These are phyloP conservation scores for Talaromyces liani DNA, from an alignment of 495 filamentous ascomycete genomes.

Conservation along the genomic window DNA sequence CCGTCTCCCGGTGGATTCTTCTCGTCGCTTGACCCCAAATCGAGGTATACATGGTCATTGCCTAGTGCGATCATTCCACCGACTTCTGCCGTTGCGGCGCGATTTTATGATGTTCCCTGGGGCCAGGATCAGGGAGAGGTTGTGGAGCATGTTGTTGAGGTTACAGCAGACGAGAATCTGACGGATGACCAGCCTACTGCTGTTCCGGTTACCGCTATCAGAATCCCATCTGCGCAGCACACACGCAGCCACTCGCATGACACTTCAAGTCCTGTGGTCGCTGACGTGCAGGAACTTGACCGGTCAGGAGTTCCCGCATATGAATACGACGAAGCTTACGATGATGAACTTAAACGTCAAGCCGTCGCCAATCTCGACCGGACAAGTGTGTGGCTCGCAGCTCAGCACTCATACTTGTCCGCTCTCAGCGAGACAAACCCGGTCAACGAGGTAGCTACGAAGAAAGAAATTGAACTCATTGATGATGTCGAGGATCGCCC, in stretches of 20 bases:
- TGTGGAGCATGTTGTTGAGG: conserved; percentile 62
- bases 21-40: conserved; percentile 62
- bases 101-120: conserved; percentile 82
- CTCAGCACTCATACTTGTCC: conserved; percentile 69
- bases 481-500: conserved; percentile 16
- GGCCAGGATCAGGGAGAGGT: conserved; percentile 38
- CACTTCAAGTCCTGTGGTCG: conserved; percentile 20
- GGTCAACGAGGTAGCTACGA: conserved; percentile 28
- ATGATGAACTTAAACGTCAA: conserved; percentile 51
- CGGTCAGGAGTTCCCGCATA: conserved; percentile 21
- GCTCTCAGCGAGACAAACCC: conserved; percentile 61
- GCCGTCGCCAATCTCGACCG: conserved; percentile 65
- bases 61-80: conserved; percentile 45
- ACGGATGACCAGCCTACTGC: conserved; percentile 36
- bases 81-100: conserved; percentile 71
- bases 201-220: conserved; percentile 45
- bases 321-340: conserved; percentile 66
- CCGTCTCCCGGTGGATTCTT: conserved; percentile 91
- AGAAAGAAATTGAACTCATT: conserved; percentile 8
- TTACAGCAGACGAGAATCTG: conserved; percentile 37
- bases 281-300: conserved; percentile 29
- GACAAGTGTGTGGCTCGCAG: conserved; percentile 73
- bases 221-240: conserved; percentile 19
- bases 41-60: conserved; percentile 68
- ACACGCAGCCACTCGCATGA: conserved; percentile 18